Evolutionary conservation across 768 basidiomycete species (phyloP), one percentile per base, ranked within the genome.

Genomic region (Xanthoconium purpureum): DNA sequence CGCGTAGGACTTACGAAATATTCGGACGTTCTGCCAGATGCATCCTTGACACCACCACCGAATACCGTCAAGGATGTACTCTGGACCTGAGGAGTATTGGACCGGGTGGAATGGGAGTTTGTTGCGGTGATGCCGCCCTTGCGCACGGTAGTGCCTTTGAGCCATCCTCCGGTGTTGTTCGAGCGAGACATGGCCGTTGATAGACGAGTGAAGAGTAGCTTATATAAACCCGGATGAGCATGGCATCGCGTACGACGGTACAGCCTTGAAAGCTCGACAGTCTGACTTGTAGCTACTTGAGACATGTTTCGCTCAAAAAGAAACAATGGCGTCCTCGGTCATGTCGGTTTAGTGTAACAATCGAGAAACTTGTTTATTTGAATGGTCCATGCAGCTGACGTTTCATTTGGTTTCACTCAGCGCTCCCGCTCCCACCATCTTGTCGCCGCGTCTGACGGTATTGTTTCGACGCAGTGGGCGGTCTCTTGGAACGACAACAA

Each of bases 21-120:
- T 67, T 93, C 91, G 4, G 87, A 76, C 0, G 85, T 89, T 69
- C 91, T 78, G 10, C 91, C 91, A 28, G 91, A 90, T 0, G 84
- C 78, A 79, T 94, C 91, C 69, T 92, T 92, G 62, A 94, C 87
- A 17, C 91, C 91, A 20, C 91, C 91, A 32, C 87, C 87, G 63
- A 87, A 91, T 63, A 89, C 74, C 1, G 87, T 89, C 1, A 81
- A 73, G 2, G 89, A 88, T 1, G 90, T 88, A 60, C 83, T 84
- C 65, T 87, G 86, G 7, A 88, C 75, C 60, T 85, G 81, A 3
- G 84, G 87, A 0, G 88, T 89, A 12, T 77, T 81, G 6, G 84
- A 82, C 17, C 88, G 84, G 4, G 87, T 79, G 38, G 77, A 70
- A 20, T 75, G 69, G 24, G 64, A 37, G 35, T 70, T 78, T 17